Evolutionary conservation across 805 yeast species (phyloP).

Genomic region (Ogataea trehaloabstinens): DNA sequence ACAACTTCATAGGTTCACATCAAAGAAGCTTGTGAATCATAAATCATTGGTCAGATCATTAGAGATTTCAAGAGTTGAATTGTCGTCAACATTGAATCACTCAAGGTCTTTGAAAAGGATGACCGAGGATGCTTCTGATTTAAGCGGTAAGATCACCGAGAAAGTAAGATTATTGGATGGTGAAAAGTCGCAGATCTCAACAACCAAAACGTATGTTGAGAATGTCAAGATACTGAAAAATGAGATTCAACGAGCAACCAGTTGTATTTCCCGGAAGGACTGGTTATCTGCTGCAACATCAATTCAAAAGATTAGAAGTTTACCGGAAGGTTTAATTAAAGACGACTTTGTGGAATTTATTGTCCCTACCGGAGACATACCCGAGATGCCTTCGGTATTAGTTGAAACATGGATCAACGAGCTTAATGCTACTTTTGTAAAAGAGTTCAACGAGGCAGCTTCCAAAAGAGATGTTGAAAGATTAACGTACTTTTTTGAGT

Average conservation of each 20-base stretch:
- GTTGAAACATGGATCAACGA: constrained; percentile 57
- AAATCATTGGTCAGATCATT: constrained; percentile 40
- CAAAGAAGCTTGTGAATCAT: constrained; percentile 37
- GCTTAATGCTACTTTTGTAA: constrained; percentile 54
- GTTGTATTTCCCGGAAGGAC: constrained; percentile 64
- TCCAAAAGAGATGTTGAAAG: constrained; percentile 58
- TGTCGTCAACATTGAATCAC: constrained; percentile 56
- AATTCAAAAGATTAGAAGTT: constrained; percentile 47
- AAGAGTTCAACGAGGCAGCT: constrained; percentile 73
- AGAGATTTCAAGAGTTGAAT: constrained; percentile 60
- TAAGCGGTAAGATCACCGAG: constrained; percentile 66
- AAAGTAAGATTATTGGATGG: constrained; percentile 67
- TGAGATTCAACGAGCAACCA: constrained; percentile 61
- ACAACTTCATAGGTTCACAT: constrained; percentile 18
- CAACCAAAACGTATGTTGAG: constrained; percentile 62
- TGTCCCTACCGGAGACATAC: constrained; percentile 84
- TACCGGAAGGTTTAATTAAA: constrained; percentile 52
- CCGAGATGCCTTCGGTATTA: constrained; percentile 67
- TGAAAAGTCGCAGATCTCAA: constrained; percentile 63
- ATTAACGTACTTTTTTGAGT: constrained; percentile 74
- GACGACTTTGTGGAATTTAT: constrained; percentile 76
- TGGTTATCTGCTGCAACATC: constrained; percentile 80
- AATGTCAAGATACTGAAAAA: constrained; percentile 64
- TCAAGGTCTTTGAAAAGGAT: constrained; percentile 56
- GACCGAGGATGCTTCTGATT: constrained; percentile 57